Evolutionary conservation across 2,329 filamentous ascomycete genomes (phyloP), one percentile per base, ranked within the genome.

Genomic region (Blastomyces parvus): DNA sequence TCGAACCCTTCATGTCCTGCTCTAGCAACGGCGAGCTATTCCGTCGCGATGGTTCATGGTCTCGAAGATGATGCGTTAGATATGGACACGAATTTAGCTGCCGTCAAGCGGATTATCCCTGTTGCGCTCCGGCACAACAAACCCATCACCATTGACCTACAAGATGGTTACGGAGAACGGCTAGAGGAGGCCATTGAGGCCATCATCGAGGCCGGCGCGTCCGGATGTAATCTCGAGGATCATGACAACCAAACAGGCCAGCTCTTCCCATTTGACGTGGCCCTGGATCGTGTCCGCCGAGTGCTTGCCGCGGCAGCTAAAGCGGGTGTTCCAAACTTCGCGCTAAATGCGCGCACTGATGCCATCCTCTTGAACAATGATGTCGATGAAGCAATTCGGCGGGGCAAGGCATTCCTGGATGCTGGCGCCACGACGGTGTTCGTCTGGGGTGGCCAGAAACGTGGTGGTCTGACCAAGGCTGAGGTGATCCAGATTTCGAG

Each of bases 141-240:
- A 1, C 82, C 83, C 0, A 70, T 87, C 0, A 83, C 81, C 0
- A 82, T 81, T 5, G 85, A 87, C 68, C 70, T 86, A 2, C 84
- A 86, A 70, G 84, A 87, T 67, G 85, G 84, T 0, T 87, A 86
- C 65, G 81, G 80, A 1, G 72, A 77, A 2, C 68, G 70, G 25
- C 76, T 84, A 1, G 77, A 74, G 5, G 76, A 79, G 4, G 80
- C 76, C 0, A 74, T 86, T 2, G 70, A 71, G 6, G 69, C 69
- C 1, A 74, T 81, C 0, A 78, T 86, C n/a, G 40, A 33, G 58
- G 40, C 40, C 58, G 84, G 84, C 0, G 84, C 77, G 0, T 81
- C 82, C 1, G 84, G 85, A 0, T 81, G 80, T 58, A 87, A 87
- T 67, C 76, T 87, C 2, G 84, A 87, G 64, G 85, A 87, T 63